Conservation (phyloP, 345 rosid species). For the Hibiscus trionum region DNA sequence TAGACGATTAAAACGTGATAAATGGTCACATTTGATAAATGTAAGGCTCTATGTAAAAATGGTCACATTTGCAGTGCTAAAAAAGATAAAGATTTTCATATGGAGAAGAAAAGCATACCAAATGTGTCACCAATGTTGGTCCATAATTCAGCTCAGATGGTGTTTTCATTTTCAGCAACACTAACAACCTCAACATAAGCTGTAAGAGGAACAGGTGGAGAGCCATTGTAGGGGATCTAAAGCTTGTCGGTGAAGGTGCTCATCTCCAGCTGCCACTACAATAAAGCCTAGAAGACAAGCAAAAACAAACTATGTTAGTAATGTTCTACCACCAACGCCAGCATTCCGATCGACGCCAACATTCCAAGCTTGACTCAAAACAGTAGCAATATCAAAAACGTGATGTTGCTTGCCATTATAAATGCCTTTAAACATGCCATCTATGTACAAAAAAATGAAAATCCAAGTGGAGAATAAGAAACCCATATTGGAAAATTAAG, state of each 20-base stretch:
- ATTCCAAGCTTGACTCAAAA: slow-evolving; percentile 80
- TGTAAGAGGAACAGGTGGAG: slow-evolving; percentile 37
- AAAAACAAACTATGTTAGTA: no score
- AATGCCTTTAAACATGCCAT: slow-evolving; percentile 95
- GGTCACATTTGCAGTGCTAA: not conserved
- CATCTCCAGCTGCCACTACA: no score
- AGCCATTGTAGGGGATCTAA: slow-evolving; percentile 21
- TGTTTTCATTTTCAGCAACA: slow-evolving; percentile 58
- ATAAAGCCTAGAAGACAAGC: no score
- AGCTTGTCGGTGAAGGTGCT: no score
- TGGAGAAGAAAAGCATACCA: slow-evolving; percentile 33
- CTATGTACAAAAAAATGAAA: slow-evolving; percentile 20
- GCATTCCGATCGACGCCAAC: slow-evolving; percentile 69
- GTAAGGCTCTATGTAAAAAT: no score
- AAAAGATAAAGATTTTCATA: not conserved
- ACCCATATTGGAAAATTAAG: not conserved
- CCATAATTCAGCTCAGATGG: slow-evolving; percentile 56
- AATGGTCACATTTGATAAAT: no score
- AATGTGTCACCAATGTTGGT: slow-evolving; percentile 68
- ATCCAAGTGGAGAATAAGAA: not conserved
- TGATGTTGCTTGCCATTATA: slow-evolving; percentile 85
- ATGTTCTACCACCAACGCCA: no score
- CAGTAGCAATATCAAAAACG: slow-evolving; percentile 57
- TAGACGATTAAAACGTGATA: no score
- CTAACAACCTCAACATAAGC: slow-evolving; percentile 78